Conservation (phyloP, 176 grass and related monocot species). For the Eleusine coracana region DNA sequence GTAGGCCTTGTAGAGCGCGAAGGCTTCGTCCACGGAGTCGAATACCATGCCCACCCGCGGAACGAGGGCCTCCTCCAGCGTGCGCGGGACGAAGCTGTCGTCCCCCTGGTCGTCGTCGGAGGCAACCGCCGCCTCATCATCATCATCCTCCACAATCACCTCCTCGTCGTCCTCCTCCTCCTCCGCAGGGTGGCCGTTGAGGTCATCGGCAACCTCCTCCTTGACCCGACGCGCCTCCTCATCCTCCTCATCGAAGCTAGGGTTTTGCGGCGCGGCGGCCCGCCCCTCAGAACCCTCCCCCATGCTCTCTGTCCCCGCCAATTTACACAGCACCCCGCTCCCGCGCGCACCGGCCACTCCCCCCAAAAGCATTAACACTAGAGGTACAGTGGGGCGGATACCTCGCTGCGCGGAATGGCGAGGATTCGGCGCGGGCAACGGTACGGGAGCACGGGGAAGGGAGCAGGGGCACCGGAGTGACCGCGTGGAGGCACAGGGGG, state of each 20-base stretch:
- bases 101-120: conserved; percentile 46
- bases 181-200: conserved; percentile 53
- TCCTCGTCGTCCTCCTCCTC: conserved; percentile 31
- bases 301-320: conserved; percentile 27
- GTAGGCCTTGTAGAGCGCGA: conserved; percentile 73
- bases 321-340: conserved; percentile 26
- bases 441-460: conserved; percentile 25
- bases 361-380: conserved; percentile 60
- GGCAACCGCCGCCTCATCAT: conserved; percentile 40
- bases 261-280: conserved; percentile 42
- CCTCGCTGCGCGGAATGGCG: conserved; percentile 50
- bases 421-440: conserved; percentile 30
- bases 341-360: conserved; percentile 8
- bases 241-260: conserved; percentile 42
- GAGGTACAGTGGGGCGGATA: conserved; percentile 54
- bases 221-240: conserved; percentile 45
- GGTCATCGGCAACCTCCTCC: conserved; percentile 51
- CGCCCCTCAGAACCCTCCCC: conserved; percentile 36
- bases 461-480: background rate
- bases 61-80: conserved; percentile 60
- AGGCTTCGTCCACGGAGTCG: conserved; percentile 80
- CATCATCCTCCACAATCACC: conserved; percentile 36
- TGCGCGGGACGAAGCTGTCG: conserved; percentile 40
- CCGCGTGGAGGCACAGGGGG: background rate
- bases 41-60: conserved; percentile 61